A percentile compares a stretch with the other conserved stretches of the same genome.
Conservation (phyloP, 176 grass and related monocot genomes). For the Hsuehochloa calcarea region DNA sequence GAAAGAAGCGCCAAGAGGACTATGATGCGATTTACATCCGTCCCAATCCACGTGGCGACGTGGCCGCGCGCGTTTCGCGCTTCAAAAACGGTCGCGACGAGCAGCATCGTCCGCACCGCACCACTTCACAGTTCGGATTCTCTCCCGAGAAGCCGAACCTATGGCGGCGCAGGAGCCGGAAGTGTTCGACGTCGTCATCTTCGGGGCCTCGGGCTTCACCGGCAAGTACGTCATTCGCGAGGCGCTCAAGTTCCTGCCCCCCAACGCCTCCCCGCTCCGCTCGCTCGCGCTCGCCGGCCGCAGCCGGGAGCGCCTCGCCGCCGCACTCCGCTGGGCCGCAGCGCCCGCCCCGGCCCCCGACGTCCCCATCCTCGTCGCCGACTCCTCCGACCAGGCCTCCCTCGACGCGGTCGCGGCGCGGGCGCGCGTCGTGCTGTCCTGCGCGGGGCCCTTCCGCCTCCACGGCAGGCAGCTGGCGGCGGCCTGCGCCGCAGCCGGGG, state of each 20-base stretch:
- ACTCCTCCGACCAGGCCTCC: conserved; percentile 60
- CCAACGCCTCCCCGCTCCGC: conserved; percentile 37
- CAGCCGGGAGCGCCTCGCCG: conserved; percentile 53
- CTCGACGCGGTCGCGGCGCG: conserved; percentile 51
- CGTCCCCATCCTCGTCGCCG: conserved; percentile 60
- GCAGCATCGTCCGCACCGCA: background rate
- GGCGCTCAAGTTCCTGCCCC: conserved; percentile 65
- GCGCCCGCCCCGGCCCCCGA: conserved; percentile 25
- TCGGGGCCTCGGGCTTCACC: conserved; percentile 93
- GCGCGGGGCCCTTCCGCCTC: conserved; percentile 72
- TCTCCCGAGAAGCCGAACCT: background rate
- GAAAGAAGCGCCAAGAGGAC: no score
- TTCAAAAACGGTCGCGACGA: no score
- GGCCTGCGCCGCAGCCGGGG: conserved; percentile 54
- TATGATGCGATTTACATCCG: no score
- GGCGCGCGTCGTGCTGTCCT: conserved; percentile 58
- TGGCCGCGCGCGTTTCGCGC: no score
- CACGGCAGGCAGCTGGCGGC: conserved; percentile 62
- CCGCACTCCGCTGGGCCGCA: conserved; percentile 61
- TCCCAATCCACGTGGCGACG: no score
- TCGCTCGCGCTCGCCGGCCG: conserved; percentile 72
- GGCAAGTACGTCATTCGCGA: conserved; percentile 86
- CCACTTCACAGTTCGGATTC: background rate
- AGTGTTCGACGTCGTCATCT: conserved; percentile 78
- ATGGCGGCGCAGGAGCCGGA: conserved; percentile 29